These are phyloP conservation scores for Basipetospora sp. DNA, from an alignment of 2,329 filamentous ascomycete genomes.

Conservation along the genomic window DNA sequence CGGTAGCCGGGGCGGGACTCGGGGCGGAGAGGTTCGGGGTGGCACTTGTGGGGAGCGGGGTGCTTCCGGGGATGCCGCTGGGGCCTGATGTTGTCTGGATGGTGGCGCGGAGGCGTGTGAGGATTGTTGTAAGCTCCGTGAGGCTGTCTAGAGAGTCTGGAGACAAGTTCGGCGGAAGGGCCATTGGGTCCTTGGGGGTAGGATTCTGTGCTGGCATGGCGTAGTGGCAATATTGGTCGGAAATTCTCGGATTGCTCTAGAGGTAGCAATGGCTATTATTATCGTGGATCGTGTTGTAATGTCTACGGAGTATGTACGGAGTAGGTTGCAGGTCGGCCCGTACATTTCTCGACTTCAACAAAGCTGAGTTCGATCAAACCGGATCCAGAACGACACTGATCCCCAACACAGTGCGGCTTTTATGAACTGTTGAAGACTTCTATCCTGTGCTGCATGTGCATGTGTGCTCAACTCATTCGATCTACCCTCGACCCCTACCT, in stretches of 20 bases:
- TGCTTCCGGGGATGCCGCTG: slow-evolving; percentile 20
- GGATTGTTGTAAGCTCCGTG: slow-evolving; percentile 63
- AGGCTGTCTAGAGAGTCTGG: slow-evolving; percentile 76
- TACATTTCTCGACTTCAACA: too few relatives aligned
- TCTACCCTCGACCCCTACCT: too few relatives aligned
- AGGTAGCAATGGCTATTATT: neutral
- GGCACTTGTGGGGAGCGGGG: slow-evolving; percentile 13
- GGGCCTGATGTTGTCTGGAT: slow-evolving; percentile 25
- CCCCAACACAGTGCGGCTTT: too few relatives aligned
- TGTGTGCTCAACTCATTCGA: too few relatives aligned
- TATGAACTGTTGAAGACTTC: too few relatives aligned
- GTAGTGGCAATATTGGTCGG: too few relatives aligned
- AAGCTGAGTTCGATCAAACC: too few relatives aligned
- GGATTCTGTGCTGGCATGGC: slow-evolving; percentile 2
- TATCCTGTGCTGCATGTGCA: too few relatives aligned
- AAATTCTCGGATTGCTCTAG: neutral
- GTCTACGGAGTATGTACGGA: too few relatives aligned
- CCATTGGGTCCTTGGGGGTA: slow-evolving; percentile 23
- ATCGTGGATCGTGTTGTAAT: neutral
- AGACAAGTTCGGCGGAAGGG: slow-evolving; percentile 50
- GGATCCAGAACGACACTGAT: too few relatives aligned
- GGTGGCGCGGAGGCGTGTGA: slow-evolving; percentile 53
- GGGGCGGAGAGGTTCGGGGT: slow-evolving; percentile 11
- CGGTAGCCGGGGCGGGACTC: neutral
- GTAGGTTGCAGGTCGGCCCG: too few relatives aligned